Evolutionary conservation across 176 grass and related monocot genomes (phyloP), one percentile per base, ranked within the genome.

Genomic region (Coix lacrymajobi): DNA sequence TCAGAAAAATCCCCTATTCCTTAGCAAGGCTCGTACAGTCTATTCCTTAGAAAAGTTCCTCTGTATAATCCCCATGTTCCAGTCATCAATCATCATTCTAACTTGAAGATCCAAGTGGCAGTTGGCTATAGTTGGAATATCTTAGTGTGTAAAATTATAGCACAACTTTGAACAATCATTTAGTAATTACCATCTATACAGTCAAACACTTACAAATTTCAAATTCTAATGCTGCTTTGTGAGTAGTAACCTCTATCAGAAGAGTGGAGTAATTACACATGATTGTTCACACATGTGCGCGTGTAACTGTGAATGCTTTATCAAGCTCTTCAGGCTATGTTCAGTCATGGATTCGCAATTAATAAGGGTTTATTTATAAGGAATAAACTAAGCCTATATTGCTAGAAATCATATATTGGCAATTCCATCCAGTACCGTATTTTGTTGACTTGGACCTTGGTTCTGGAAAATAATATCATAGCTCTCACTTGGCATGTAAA

Each of bases 401-500:
- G 22, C 41, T 56, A 26, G 12, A 61, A 78, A 15, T 57, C 14
- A 45, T 41, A n/a, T 63, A 17, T 5, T 52, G 31, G 4, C 14
- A 28, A 36, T 22, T 78, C 40, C 11, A 52, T 78, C 40, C 11
- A 52, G 5, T 65, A 26, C 10, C 54, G 12, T 64, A 52, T 48
- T 81, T 6, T 75, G 32, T 80, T 82, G 11, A 9, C n/a, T 26
- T 51, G 26, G 58, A 6, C 14, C 29, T 26, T 51, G 62, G 7
- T 11, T 62, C 41, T 37, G 70, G 61, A 75, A n/a, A 34, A 68
- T 12, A 48, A 29, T 20, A 28, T 56, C 66, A 61, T 75, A 10
- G 34, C 73, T 76, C 36, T 87, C 15, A 49, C 49, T 14, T 37
- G 51, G 49, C 25, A 29, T 8, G 24, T 24, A 92, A 78, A 52